A percentile compares a stretch with the other conserved stretches of the same genome.
These are phyloP conservation scores for Scheffersomyces stipitis DNA, from an alignment of 805 yeast genomes.

Conservation along the genomic window DNA sequence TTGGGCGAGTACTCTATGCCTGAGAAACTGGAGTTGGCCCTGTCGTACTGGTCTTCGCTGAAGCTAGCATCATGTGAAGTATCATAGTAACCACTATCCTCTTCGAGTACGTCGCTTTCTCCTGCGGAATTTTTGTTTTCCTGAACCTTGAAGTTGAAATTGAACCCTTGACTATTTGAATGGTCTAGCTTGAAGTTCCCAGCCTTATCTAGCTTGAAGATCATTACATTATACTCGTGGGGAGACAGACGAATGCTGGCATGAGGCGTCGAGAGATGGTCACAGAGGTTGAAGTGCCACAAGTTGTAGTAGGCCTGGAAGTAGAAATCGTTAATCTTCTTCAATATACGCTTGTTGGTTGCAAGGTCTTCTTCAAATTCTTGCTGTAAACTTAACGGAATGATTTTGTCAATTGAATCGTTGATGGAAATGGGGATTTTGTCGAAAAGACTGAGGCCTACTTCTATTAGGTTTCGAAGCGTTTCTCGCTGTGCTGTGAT, in stretches of 20 bases:
- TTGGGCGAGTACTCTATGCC: slow-evolving; percentile 9
- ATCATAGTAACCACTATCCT: slow-evolving; percentile 4
- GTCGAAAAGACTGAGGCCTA: slow-evolving; percentile 63
- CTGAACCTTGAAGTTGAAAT: slow-evolving; percentile 49
- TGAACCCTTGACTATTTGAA: slow-evolving; percentile 59
- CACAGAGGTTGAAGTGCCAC: slow-evolving; percentile 79
- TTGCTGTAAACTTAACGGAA: slow-evolving; percentile 37
- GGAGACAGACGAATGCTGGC: background rate
- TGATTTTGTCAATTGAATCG: slow-evolving; percentile 40
- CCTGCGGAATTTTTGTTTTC: slow-evolving; percentile 7
- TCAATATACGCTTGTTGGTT: slow-evolving; percentile 40
- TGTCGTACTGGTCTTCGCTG: background rate
- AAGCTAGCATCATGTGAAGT: slow-evolving; percentile 3
- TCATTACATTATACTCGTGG: slow-evolving; percentile 42
- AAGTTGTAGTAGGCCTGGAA: slow-evolving; percentile 66
- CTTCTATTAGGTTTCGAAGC: slow-evolving; percentile 47
- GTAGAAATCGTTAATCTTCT: slow-evolving; percentile 58
- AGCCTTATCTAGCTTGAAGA: slow-evolving; percentile 38
- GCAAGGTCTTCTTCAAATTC: slow-evolving; percentile 15
- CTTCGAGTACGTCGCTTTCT: slow-evolving; percentile 2
- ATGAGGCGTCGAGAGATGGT: slow-evolving; percentile 26
- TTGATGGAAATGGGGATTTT: slow-evolving; percentile 52
- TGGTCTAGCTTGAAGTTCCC: slow-evolving; percentile 52
- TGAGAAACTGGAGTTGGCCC: background rate
- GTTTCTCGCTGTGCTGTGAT: slow-evolving; percentile 9